These are phyloP conservation scores for Fusarium haematococcum DNA, from an alignment of 2,329 filamentous ascomycete genomes.

Conservation along the genomic window DNA sequence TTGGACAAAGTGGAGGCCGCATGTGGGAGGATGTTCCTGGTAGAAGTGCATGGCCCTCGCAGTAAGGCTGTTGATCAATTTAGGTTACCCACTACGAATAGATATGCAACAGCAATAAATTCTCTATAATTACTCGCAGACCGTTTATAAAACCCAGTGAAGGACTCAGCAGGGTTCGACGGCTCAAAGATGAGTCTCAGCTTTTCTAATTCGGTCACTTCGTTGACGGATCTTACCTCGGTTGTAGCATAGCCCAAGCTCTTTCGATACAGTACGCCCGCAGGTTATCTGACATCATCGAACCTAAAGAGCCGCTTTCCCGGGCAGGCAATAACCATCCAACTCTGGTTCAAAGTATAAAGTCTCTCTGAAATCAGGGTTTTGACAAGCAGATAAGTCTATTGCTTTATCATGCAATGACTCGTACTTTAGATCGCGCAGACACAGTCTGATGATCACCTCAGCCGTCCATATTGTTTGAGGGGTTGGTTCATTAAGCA, in stretches of 20 bases:
- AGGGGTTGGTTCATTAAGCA: background rate
- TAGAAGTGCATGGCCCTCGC: too few species aligned
- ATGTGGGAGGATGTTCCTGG: background rate
- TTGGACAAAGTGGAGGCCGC: too few species aligned
- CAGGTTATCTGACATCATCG: too few species aligned
- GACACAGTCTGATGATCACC: background rate
- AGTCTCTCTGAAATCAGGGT: background rate
- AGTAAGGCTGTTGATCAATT: too few species aligned
- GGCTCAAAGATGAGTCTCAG: background rate
- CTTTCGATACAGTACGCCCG: background rate
- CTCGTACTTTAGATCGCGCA: background rate
- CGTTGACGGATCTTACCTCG: background rate
- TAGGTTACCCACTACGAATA: background rate
- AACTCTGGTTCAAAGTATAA: background rate
- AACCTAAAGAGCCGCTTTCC: background rate
- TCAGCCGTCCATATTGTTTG: background rate
- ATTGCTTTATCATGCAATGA: background rate
- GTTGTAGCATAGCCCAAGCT: background rate
- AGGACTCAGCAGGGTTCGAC: background rate
- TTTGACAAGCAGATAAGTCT: background rate
- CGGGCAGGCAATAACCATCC: too few species aligned
- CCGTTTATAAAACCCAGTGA: background rate
- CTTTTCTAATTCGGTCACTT: background rate
- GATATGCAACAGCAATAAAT: background rate
- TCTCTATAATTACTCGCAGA: background rate